These are phyloP conservation scores for Rhizopogon vesiculosus DNA, from an alignment of 768 basidiomycete genomes.

Conservation along the genomic window DNA sequence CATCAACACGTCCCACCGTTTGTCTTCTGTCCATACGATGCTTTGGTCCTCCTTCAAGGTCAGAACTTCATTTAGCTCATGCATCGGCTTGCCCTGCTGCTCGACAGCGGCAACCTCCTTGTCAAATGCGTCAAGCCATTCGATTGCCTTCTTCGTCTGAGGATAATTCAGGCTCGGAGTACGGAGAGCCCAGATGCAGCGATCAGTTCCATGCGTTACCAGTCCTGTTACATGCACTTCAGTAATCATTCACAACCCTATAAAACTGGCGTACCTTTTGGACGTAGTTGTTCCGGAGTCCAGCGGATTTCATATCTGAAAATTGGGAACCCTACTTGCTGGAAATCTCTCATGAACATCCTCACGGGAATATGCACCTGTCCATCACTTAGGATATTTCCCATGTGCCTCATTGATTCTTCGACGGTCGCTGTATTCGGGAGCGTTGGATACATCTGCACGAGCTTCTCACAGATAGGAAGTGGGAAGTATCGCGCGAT, in stretches of 20 bases:
- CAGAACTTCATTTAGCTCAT: slow-evolving; percentile 38
- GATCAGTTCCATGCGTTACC: slow-evolving; percentile 69
- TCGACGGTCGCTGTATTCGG: slow-evolving; percentile 36
- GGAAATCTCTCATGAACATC: slow-evolving; percentile 56
- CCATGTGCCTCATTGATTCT: slow-evolving; percentile 45
- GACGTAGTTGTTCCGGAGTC: slow-evolving; percentile 57
- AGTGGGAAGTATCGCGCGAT: slow-evolving; percentile 56
- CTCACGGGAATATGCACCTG: slow-evolving; percentile 69
- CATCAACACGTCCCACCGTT: slow-evolving; percentile 49
- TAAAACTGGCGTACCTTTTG: slow-evolving; percentile 36
- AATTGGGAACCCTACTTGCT: slow-evolving; percentile 52
- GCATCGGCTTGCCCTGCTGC: slow-evolving; percentile 22
- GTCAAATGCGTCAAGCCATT: slow-evolving; percentile 51
- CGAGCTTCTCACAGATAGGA: slow-evolving; percentile 40
- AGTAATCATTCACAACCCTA: neutral
- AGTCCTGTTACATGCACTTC: slow-evolving; percentile 38
- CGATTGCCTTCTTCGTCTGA: slow-evolving; percentile 44
- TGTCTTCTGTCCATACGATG: slow-evolving; percentile 54
- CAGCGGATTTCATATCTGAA: slow-evolving; percentile 66
- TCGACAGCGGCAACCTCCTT: slow-evolving; percentile 40
- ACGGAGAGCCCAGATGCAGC: slow-evolving; percentile 57
- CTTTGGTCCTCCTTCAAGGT: slow-evolving; percentile 45
- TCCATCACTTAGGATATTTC: slow-evolving; percentile 53
- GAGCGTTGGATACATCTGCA: slow-evolving; percentile 39
- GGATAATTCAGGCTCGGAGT: slow-evolving; percentile 40